phyloP scores from a whole-genome alignment of 192 early-diverging fungal genomes.

The Geranomyces variabilis region DNA sequence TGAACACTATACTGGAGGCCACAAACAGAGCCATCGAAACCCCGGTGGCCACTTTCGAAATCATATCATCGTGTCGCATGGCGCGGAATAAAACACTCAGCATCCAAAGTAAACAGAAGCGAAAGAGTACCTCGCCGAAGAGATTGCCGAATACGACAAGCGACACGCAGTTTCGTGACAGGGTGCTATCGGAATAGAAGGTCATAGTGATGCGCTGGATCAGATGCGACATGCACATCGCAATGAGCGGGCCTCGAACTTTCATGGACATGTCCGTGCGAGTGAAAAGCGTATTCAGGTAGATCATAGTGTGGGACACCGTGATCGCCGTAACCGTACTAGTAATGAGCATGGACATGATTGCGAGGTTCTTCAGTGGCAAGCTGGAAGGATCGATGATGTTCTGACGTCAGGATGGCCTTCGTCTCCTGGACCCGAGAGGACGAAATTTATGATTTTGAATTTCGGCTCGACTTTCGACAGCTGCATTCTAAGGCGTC shows the following conservation, averaged over 20 bases:
- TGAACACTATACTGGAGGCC: conserved; percentile 5
- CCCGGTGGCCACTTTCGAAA: background rate
- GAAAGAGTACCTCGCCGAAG: conserved; percentile 19
- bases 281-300: conserved; percentile 9
- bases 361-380: too few relatives aligned
- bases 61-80: background rate
- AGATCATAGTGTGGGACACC: conserved; percentile 11
- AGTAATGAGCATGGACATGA: background rate
- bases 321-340: background rate
- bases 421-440: too few relatives aligned
- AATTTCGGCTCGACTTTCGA: too few relatives aligned
- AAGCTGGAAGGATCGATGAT: too few relatives aligned
- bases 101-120: conserved; percentile 8
- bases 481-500: too few relatives aligned
- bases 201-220: conserved; percentile 30
- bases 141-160: conserved; percentile 31
- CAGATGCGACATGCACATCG: conserved; percentile 18
- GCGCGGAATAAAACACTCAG: background rate
- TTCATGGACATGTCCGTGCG: background rate
- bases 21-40: background rate
- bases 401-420: too few relatives aligned
- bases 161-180: conserved; percentile 18
- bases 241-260: background rate
- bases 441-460: too few relatives aligned
- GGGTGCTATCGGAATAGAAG: conserved; percentile 23